phyloP scores from a whole-genome alignment of 148 eudicot genomes.

The Bassia scoparia region DNA sequence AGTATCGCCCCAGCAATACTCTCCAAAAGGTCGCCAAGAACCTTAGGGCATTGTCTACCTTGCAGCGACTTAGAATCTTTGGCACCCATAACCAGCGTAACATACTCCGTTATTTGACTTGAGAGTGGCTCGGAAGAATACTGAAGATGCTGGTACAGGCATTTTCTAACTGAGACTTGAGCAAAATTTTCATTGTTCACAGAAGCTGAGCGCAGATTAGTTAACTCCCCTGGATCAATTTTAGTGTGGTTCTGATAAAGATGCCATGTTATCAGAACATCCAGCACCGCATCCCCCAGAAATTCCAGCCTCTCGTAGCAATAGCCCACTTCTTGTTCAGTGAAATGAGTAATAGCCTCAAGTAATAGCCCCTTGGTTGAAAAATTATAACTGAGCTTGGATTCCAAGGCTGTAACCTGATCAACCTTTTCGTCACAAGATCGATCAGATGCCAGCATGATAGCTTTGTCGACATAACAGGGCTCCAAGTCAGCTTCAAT shows the following conservation, averaged over 20 bases:
- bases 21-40: slow-evolving; percentile 87
- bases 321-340: slow-evolving; percentile 50
- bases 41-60: slow-evolving; percentile 68
- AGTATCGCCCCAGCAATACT: slow-evolving; percentile 90
- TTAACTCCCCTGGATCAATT: slow-evolving; percentile 82
- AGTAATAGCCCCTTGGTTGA: slow-evolving; percentile 67
- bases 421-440: slow-evolving; percentile 41
- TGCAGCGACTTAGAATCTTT: slow-evolving; percentile 37
- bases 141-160: slow-evolving; percentile 75
- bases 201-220: slow-evolving; percentile 94
- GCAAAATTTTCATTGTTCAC: slow-evolving; percentile 92
- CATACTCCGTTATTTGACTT: slow-evolving; percentile 57
- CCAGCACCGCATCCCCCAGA: slow-evolving; percentile 91
- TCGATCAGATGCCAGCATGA: slow-evolving; percentile 53
- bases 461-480: slow-evolving; percentile 54
- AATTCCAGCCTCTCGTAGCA: slow-evolving; percentile 91
- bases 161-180: slow-evolving; percentile 55
- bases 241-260: slow-evolving; percentile 58
- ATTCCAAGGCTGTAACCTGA: slow-evolving; percentile 55
- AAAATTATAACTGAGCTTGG: slow-evolving; percentile 67
- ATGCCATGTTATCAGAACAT: slow-evolving; percentile 73
- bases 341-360: slow-evolving; percentile 78
- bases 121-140: slow-evolving; percentile 45
- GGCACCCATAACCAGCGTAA: slow-evolving; percentile 39
- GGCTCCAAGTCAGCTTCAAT: slow-evolving; percentile 52